phyloP scores from a whole-genome alignment of 2,329 filamentous ascomycete species.

The Penicillium sp. region DNA sequence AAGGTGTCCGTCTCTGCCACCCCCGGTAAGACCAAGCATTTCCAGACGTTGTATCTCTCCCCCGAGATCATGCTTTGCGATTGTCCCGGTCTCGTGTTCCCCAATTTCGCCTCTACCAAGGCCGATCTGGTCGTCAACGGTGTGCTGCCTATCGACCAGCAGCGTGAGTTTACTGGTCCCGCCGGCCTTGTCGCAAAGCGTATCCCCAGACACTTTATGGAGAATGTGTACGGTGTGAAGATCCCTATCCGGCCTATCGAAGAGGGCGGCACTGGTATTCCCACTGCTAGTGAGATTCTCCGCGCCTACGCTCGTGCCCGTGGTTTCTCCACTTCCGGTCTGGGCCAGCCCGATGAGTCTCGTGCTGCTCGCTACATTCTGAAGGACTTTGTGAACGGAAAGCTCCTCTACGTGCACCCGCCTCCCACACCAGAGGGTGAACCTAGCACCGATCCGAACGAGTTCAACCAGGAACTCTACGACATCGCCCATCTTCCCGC shows the following conservation, averaged over 20 bases:
- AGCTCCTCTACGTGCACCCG: constrained; percentile 86
- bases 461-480: constrained; percentile 90
- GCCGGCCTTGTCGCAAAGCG: constrained; percentile 77
- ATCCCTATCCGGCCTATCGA: constrained; percentile 77
- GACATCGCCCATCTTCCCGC: constrained; percentile 76
- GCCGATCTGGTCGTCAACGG: constrained; percentile 95
- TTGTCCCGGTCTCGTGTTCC: constrained; percentile 97
- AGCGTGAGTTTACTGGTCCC: constrained; percentile 88
- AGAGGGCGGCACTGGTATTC: constrained; percentile 86
- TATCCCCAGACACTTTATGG: constrained; percentile 83
- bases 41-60: constrained; percentile 94
- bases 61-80: constrained; percentile 89
- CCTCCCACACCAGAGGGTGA: constrained; percentile 57
- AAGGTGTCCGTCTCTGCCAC: constrained; percentile 98
- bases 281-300: constrained; percentile 81
- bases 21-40: constrained; percentile 98
- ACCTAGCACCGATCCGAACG: constrained; percentile 60
- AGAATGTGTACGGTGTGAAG: constrained; percentile 90
- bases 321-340: constrained; percentile 85
- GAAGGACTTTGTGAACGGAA: constrained; percentile 97
- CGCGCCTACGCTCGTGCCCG: constrained; percentile 82
- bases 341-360: constrained; percentile 89
- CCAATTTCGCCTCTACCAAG: constrained; percentile 95
- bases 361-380: constrained; percentile 84
- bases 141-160: constrained; percentile 91